These are phyloP conservation scores for Amphichorda felina DNA, from an alignment of 2,329 filamentous ascomycete species.

Conservation along the genomic window DNA sequence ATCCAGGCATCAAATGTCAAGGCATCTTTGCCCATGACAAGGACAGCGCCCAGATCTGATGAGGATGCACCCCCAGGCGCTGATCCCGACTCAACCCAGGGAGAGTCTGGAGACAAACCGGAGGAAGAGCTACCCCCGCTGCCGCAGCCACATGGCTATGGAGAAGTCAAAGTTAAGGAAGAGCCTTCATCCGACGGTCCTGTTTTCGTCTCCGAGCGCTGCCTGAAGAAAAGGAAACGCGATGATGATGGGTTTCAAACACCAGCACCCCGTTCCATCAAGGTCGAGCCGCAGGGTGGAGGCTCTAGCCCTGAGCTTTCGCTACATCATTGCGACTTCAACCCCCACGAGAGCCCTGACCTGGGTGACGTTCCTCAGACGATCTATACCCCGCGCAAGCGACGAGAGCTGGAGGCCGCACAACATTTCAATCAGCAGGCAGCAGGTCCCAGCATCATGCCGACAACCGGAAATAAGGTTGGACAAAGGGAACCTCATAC, in stretches of 20 bases:
- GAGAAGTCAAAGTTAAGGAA: conserved; percentile 24
- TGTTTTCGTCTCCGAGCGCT: conserved; percentile 37
- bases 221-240: conserved; percentile 34
- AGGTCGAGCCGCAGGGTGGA: conserved; percentile 1
- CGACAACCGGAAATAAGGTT: too few relatives aligned
- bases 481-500: conserved; percentile 5
- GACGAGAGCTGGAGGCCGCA: conserved; percentile 8
- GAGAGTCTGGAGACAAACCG: conserved; percentile 4
- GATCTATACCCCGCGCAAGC: conserved; percentile 23
- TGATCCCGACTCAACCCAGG: conserved; percentile 2
- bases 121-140: conserved; percentile 11
- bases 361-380: conserved; percentile 25
- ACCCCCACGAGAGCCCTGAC: conserved; percentile 46
- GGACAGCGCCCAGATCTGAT: not conserved
- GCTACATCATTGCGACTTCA: conserved; percentile 11
- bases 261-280: conserved; percentile 3
- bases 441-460: too few relatives aligned
- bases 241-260: conserved; percentile 8
- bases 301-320: conserved; percentile 5
- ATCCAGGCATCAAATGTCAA: too few relatives aligned
- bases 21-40: not conserved
- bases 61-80: not conserved
- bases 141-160: conserved; percentile 3
- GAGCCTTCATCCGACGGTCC: conserved; percentile 42
- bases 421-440: not conserved